Evolutionary conservation across 176 grass and related monocot genomes (phyloP).

Genomic region (Aegilops bicornis): DNA sequence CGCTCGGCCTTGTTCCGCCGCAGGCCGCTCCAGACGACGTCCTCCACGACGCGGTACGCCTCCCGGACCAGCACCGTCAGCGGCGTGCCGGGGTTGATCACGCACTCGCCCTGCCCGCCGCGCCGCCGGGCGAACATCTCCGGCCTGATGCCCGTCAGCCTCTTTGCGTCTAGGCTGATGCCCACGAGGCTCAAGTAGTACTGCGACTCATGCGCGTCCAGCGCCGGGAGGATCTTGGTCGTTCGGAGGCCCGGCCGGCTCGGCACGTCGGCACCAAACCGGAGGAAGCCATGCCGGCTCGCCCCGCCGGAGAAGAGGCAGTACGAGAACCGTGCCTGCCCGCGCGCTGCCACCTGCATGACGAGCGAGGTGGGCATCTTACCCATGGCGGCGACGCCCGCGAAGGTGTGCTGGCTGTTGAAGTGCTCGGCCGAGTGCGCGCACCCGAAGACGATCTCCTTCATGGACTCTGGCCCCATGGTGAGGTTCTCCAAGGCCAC

Average conservation of each 20-base stretch:
- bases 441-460: background rate
- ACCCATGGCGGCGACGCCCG: background rate
- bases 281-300: background rate
- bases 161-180: background rate
- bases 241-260: background rate
- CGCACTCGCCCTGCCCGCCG: background rate
- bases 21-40: background rate
- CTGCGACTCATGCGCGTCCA: background rate
- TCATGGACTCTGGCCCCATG: too few species aligned
- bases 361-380: background rate
- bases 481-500: too few species aligned
- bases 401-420: background rate
- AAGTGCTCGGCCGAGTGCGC: background rate
- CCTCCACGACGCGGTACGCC: background rate
- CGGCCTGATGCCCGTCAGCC: background rate
- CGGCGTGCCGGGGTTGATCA: background rate
- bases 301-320: background rate
- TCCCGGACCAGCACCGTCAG: background rate
- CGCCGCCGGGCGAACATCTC: background rate
- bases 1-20: background rate
- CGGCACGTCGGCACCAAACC: background rate
- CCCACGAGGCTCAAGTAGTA: background rate
- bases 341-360: background rate
- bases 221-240: background rate
- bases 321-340: background rate